Percentiles rank a stretch among this genome's conserved stretches.
phyloP scores from a whole-genome alignment of 176 grass and related monocot genomes.

The sorghum (Sorghum bicolor) region DNA sequence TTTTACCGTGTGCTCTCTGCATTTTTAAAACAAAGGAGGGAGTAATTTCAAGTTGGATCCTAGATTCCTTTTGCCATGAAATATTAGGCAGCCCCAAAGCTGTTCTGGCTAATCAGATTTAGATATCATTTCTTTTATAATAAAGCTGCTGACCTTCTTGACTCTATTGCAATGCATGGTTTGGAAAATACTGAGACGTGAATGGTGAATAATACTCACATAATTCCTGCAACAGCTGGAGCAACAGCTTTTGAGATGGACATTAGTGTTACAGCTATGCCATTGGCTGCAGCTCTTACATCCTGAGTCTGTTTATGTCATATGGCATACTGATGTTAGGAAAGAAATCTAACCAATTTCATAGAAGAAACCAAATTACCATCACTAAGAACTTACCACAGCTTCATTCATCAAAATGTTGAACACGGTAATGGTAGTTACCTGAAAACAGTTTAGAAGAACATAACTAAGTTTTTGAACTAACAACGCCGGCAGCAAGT shows the following conservation, averaged over 20 bases:
- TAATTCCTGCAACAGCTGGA: conserved; percentile 49
- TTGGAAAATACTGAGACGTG: not conserved
- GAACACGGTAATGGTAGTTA: conserved; percentile 53
- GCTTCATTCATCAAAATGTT: conserved; percentile 67
- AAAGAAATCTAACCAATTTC: not conserved
- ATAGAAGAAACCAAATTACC: conserved; percentile 9
- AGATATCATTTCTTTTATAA: not conserved
- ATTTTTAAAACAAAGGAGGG: not conserved
- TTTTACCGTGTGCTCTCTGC: not conserved
- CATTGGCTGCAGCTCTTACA: conserved; percentile 63
- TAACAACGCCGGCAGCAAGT: not conserved
- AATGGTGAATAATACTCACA: conserved; percentile 56
- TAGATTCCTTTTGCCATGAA: not conserved
- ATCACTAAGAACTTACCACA: conserved; percentile 47
- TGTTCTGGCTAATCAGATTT: not conserved
- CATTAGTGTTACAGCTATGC: conserved; percentile 51
- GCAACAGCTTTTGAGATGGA: conserved; percentile 64
- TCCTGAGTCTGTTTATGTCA: conserved; percentile 44
- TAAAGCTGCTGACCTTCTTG: not conserved
- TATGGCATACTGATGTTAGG: conserved; percentile 21
- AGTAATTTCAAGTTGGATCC: not conserved
- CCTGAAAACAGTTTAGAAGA: conserved; percentile 45
- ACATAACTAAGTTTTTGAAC: not conserved
- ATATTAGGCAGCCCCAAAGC: not conserved
- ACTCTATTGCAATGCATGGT: not conserved